phyloP scores from a whole-genome alignment of 768 basidiomycete species.

The Psilocybe cyanescens region DNA sequence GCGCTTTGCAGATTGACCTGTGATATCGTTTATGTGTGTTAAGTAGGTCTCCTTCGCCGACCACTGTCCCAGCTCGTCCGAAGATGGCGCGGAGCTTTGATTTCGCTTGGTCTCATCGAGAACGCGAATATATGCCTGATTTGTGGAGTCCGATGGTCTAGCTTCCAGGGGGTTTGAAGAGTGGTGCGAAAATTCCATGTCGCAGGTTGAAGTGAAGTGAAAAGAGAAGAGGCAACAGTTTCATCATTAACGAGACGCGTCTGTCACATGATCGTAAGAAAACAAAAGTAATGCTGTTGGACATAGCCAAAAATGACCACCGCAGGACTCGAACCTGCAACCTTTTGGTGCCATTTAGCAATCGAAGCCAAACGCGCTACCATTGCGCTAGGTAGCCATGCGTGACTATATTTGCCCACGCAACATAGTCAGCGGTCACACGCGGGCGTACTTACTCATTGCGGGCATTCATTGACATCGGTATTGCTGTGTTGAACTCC shows the following conservation, averaged over 20 bases:
- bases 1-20: not conserved
- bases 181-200: conserved; percentile 32
- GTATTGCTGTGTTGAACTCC: not conserved
- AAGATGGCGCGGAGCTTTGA: conserved; percentile 15
- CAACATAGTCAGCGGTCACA: not conserved
- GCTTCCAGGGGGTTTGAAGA: conserved; percentile 36
- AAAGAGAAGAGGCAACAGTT: not conserved
- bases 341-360: conserved; percentile 80
- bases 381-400: conserved; percentile 87
- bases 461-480: no score
- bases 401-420: not conserved
- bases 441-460: not conserved
- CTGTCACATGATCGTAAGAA: conserved; percentile 20
- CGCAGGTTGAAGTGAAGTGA: not conserved
- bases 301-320: conserved; percentile 61
- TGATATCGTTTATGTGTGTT: conserved; percentile 19
- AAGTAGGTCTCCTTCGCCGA: conserved; percentile 17
- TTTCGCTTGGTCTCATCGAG: not conserved
- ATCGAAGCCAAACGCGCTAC: conserved; percentile 96
- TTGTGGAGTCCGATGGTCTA: conserved; percentile 23
- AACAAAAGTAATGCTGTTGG: not conserved
- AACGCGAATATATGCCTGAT: conserved; percentile 19
- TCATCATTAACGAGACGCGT: conserved; percentile 18
- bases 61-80: conserved; percentile 20
- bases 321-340: conserved; percentile 97